These are phyloP conservation scores for Aegilops tauschii DNA, from an alignment of 176 grass and related monocot genomes.

Conservation along the genomic window DNA sequence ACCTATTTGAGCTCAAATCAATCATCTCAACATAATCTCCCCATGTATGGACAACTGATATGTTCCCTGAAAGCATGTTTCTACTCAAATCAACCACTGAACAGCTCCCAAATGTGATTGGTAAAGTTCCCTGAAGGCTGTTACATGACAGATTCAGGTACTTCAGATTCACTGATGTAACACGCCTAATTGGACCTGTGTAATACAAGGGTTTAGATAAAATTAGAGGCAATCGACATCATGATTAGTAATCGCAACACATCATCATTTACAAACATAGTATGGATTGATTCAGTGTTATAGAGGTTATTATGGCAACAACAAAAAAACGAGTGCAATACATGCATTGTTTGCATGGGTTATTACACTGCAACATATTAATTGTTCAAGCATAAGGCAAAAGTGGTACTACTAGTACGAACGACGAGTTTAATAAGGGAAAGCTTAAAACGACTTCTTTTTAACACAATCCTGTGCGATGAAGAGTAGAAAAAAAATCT, in stretches of 20 bases:
- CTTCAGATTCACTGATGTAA: conserved; percentile 69
- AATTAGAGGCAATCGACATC: conserved; percentile 7
- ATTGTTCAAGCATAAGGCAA: conserved; percentile 21
- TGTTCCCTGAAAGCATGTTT: conserved; percentile 81
- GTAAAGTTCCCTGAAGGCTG: conserved; percentile 67
- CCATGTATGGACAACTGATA: conserved; percentile 73
- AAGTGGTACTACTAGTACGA: background rate
- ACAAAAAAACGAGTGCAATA: background rate
- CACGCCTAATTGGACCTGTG: conserved; percentile 74
- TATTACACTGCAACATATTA: background rate
- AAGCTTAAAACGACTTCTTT: background rate
- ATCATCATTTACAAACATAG: background rate
- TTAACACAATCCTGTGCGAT: background rate
- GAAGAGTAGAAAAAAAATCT: conserved; percentile 15
- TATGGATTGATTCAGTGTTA: background rate
- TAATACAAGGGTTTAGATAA: conserved; percentile 10
- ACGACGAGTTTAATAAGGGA: background rate
- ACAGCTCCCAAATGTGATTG: conserved; percentile 83
- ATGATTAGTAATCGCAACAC: background rate
- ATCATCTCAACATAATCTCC: conserved; percentile 81
- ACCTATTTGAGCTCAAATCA: conserved; percentile 72
- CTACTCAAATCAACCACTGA: conserved; percentile 74
- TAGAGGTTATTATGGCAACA: background rate
- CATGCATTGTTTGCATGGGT: background rate
- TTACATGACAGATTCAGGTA: conserved; percentile 84